A percentile compares a stretch with the other conserved stretches of the same genome.
Conservation (phyloP, 345 rosid species). For the Dipteronia sinensis region DNA sequence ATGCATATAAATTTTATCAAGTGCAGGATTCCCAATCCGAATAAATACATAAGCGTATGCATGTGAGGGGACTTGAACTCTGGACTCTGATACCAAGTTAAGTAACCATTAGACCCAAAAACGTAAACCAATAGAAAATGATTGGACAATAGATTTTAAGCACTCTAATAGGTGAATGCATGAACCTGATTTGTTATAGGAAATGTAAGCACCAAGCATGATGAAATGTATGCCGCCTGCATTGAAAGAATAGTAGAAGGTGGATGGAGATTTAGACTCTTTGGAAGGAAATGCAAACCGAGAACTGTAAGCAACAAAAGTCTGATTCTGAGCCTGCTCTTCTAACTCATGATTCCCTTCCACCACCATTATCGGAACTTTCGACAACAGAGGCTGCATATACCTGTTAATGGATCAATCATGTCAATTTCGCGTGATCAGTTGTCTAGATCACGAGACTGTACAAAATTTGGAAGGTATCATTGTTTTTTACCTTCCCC, state of each 20-base stretch:
- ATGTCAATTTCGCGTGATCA: neutral
- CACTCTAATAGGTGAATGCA: too few species aligned
- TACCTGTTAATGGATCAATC: constrained; percentile 39
- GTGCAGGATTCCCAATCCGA: too few species aligned
- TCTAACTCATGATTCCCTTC: constrained; percentile 84
- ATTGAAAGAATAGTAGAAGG: constrained; percentile 77
- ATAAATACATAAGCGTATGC: too few species aligned
- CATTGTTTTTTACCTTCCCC: constrained; percentile 57
- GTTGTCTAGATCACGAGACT: too few species aligned
- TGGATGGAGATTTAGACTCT: constrained; percentile 63
- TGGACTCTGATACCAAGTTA: too few species aligned
- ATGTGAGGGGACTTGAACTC: too few species aligned
- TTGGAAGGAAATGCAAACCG: constrained; percentile 71
- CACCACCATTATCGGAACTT: constrained; percentile 75
- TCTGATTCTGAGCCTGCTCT: constrained; percentile 52
- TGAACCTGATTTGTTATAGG: constrained; percentile 54
- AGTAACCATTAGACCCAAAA: too few species aligned
- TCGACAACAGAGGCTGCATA: constrained; percentile 70
- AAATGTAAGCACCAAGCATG: constrained; percentile 62
- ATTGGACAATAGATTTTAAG: too few species aligned
- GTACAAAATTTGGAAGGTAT: too few species aligned
- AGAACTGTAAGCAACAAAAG: constrained; percentile 70
- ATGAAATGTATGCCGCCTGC: constrained; percentile 86
- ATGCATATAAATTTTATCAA: neutral
- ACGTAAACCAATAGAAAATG: too few species aligned